phyloP scores from a whole-genome alignment of 768 basidiomycete species.

The Albatrellus ellisii region DNA sequence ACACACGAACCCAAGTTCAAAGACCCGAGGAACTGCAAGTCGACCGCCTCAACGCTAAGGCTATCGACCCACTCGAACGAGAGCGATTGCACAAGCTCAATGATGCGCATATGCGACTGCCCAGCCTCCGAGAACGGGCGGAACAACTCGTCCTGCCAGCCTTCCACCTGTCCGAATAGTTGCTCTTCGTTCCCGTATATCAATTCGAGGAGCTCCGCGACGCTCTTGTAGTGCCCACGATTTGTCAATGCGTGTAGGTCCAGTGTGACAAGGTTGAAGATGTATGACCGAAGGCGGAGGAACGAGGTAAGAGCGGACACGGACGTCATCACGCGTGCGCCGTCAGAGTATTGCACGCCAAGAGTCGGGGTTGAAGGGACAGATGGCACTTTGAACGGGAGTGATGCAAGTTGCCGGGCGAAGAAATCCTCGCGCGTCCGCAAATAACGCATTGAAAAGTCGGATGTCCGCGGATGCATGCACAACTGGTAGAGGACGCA shows the following conservation, averaged over 20 bases:
- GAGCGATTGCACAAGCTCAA: constrained; percentile 80
- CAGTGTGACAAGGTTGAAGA: constrained; percentile 76
- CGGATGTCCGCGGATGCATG: constrained; percentile 73
- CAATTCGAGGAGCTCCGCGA: constrained; percentile 64
- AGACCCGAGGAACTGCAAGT: constrained; percentile 50
- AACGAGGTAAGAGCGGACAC: constrained; percentile 59
- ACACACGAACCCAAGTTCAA: constrained; percentile 62
- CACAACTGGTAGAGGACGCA: constrained; percentile 77
- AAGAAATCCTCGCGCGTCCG: constrained; percentile 86
- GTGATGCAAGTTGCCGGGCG: constrained; percentile 63
- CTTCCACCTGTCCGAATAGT: constrained; percentile 28
- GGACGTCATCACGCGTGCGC: constrained; percentile 52
- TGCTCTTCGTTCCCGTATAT: constrained; percentile 56
- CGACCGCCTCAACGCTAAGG: constrained; percentile 39
- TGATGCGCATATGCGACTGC: constrained; percentile 74
- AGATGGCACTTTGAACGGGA: constrained; percentile 54
- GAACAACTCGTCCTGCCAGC: constrained; percentile 36
- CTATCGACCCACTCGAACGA: constrained; percentile 84
- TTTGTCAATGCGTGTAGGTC: constrained; percentile 81
- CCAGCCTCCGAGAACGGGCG: constrained; percentile 59
- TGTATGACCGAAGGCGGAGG: constrained; percentile 70
- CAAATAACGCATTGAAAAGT: constrained; percentile 72
- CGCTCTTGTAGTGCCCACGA: constrained; percentile 61
- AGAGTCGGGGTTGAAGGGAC: constrained; percentile 37
- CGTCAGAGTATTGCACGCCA: constrained; percentile 59